Evolutionary conservation across 2,329 filamentous ascomycete genomes (phyloP), one percentile per base, ranked within the genome.

Genomic region (Emergomyces africanus): DNA sequence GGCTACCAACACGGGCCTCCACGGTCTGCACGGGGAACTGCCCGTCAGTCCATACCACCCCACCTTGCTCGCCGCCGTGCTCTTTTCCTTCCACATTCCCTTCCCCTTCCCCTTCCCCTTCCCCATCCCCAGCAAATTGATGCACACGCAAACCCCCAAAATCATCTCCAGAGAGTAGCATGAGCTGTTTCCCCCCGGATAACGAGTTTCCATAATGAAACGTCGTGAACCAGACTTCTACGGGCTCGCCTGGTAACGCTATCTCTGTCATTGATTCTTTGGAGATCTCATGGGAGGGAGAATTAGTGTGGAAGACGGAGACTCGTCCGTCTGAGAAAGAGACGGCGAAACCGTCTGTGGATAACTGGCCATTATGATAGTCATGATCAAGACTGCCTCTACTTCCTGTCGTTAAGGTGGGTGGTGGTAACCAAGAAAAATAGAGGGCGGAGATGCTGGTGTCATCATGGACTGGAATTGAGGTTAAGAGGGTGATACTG

Each of bases 311-410:
- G 15, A 87, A 72, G 20, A 89, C 66, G 44, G 79, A 76, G 0
- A 89, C 84, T 10, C 78, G 73, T 0, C 87, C 87, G 44, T 82
- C 79, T 0, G 88, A 89, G 2, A 89, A 84, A 0, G 89, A 89
- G 58, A 89, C 78, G 2, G 83, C 88, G 54, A 94, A 75, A 6
- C 82, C 73, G 59, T 81, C 72, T 0, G 74, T 61, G 33, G 63
- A 14, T 18, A 18, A 2, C 33, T 23, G 33, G n/a, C 4, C 33
- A 53, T 20, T 10, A 25, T 23, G 28, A 15, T 25, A 10, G 30
- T 23, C 33, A 53, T 23, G 44, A 20, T 0, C 20, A 25, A 37
- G 50, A 9, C 33, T 39, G 5, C 12, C 4, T 75, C 65, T 8
- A 66, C 74, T 0, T 15, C 42, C 18, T 51, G 8, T n/a, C 12